A percentile compares a stretch with the other conserved stretches of the same genome.
phyloP scores from a whole-genome alignment of 192 early-diverging fungal genomes.

The Umbelopsis isabellina region DNA sequence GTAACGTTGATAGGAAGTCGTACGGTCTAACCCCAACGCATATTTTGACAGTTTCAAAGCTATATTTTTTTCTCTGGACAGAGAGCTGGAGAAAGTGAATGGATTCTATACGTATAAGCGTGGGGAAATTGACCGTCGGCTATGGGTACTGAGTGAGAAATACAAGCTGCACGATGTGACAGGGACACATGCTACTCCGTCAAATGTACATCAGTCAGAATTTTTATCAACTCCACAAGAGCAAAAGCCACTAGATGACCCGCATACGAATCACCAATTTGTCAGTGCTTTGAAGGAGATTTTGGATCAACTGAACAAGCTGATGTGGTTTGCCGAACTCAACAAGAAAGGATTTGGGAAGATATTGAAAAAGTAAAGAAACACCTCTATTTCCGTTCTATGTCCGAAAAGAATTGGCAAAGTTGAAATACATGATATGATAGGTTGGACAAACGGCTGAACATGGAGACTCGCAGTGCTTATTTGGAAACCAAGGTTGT shows the following conservation, averaged over 20 bases:
- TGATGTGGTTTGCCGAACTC: constrained; percentile 55
- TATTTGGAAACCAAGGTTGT: constrained; percentile 55
- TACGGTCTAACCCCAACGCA: constrained; percentile 18
- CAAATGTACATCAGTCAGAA: background rate
- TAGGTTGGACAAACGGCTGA: constrained; percentile 56
- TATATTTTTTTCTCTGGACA: constrained; percentile 81
- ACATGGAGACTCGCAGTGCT: constrained; percentile 35
- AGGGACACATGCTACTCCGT: background rate
- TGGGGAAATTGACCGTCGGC: constrained; percentile 69
- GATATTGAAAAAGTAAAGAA: constrained; percentile 64
- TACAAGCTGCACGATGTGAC: constrained; percentile 32
- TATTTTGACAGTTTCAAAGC: constrained; percentile 54
- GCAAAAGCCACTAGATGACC: constrained; percentile 24
- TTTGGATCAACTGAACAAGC: constrained; percentile 46
- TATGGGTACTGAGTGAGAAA: constrained; percentile 63
- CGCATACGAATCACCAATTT: constrained; percentile 45
- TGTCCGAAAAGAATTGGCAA: background rate
- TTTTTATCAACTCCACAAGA: constrained; percentile 19
- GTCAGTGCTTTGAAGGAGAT: constrained; percentile 50
- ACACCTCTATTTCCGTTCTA: background rate
- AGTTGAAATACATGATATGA: constrained; percentile 5
- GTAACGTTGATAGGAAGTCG: background rate
- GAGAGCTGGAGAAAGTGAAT: constrained; percentile 87
- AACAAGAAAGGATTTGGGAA: constrained; percentile 55
- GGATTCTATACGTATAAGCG: constrained; percentile 80